Percentiles rank a stretch among this genome's conserved stretches.
These are phyloP conservation scores for Fraxinus nigra DNA, from an alignment of 305 asterid species.

Conservation along the genomic window DNA sequence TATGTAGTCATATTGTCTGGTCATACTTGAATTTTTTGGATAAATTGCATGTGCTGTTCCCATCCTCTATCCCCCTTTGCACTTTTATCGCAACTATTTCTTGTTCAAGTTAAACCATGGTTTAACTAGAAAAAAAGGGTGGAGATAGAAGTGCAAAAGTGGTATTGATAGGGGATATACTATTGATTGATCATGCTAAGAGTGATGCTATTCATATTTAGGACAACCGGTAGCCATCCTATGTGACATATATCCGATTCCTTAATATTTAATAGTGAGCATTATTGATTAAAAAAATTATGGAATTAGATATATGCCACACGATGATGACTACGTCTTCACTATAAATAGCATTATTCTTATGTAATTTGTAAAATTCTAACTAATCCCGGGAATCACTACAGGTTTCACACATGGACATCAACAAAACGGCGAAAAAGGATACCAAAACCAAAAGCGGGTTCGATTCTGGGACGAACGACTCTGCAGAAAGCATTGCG, in stretches of 20 bases:
- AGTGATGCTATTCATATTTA: neutral
- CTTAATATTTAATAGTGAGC: neutral
- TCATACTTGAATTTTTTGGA: neutral
- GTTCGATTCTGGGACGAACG: slow-evolving; percentile 15
- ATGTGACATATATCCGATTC: neutral
- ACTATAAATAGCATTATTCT: neutral
- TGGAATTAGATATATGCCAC: neutral
- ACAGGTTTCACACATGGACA: slow-evolving; percentile 64
- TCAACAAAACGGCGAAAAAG: slow-evolving; percentile 36
- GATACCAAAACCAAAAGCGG: slow-evolving; percentile 22
- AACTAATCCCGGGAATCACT: slow-evolving; percentile 7
- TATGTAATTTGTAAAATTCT: neutral
- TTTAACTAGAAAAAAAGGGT: neutral
- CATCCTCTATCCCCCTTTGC: neutral
- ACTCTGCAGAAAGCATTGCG: neutral
- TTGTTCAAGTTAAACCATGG: neutral
- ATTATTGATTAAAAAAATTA: neutral
- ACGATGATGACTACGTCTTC: neutral
- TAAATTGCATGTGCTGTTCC: neutral
- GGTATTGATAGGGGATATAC: neutral
- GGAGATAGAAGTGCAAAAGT: neutral
- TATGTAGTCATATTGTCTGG: neutral
- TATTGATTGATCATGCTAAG: neutral
- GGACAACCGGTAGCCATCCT: neutral
- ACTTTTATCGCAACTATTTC: neutral